phyloP scores from a whole-genome alignment of 2,329 filamentous ascomycete genomes.

The Colletotrichum spaethianum region DNA sequence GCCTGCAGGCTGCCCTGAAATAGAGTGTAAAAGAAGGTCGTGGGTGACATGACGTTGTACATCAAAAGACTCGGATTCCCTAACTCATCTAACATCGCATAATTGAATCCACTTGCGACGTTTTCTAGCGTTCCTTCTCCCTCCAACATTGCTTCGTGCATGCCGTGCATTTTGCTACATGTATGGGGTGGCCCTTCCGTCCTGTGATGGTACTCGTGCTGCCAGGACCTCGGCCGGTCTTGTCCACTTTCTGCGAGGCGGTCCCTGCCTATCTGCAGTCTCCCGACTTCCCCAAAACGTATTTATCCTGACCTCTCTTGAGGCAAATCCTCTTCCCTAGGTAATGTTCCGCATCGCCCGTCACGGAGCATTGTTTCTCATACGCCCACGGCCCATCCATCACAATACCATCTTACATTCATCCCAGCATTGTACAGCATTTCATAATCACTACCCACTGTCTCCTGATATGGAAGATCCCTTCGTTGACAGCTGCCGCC shows the following conservation, averaged over 20 bases:
- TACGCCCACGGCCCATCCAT: constrained; percentile 9
- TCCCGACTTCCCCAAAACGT: neutral
- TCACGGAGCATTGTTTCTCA: constrained; percentile 21
- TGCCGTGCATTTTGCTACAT: constrained; percentile 23
- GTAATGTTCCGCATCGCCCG: constrained; percentile 23
- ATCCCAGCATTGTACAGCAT: constrained; percentile 23
- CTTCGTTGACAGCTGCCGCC: constrained; percentile 34
- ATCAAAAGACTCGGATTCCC: constrained; percentile 52
- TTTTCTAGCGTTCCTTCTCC: constrained; percentile 31
- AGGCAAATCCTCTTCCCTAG: constrained; percentile 36
- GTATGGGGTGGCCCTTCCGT: constrained; percentile 21
- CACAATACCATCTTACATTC: constrained; percentile 28
- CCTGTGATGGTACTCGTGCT: neutral
- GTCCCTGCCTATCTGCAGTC: constrained; percentile 11
- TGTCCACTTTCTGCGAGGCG: constrained; percentile 4
- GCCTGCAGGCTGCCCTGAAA: constrained; percentile 84
- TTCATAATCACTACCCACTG: constrained; percentile 20
- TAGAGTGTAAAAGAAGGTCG: constrained; percentile 68
- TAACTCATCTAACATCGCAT: constrained; percentile 42
- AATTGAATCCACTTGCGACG: constrained; percentile 44
- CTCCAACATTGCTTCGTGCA: neutral
- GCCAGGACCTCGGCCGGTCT: neutral
- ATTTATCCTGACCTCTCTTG: constrained; percentile 35
- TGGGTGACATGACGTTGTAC: constrained; percentile 56
- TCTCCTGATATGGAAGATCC: constrained; percentile 44